These are phyloP conservation scores for Peronospora farinosa DNA, from an alignment of 352 stramenopile genomes.

Conservation along the genomic window DNA sequence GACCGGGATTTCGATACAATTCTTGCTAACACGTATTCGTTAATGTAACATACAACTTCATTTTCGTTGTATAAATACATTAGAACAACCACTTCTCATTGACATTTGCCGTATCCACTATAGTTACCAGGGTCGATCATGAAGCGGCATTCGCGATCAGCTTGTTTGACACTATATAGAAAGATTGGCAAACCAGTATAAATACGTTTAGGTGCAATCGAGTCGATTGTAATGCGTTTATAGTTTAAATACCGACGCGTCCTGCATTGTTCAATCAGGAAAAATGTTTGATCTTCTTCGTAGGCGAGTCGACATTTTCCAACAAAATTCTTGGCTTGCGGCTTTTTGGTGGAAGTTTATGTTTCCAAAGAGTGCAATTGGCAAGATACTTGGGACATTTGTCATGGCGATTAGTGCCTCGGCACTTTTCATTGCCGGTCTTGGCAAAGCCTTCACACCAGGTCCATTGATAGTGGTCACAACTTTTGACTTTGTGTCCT, in stretches of 20 bases:
- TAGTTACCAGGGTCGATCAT: no score
- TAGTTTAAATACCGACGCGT: neutral
- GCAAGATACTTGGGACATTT: conserved; percentile 84
- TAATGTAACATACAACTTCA: no score
- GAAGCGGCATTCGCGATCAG: no score
- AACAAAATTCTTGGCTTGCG: conserved; percentile 59
- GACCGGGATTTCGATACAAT: conserved; percentile 16
- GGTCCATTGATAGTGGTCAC: conserved; percentile 83
- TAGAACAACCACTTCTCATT: no score
- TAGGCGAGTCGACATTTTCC: conserved; percentile 74
- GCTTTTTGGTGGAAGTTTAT: conserved; percentile 81
- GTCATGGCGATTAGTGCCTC: conserved; percentile 77
- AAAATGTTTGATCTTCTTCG: conserved; percentile 82
- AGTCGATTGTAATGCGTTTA: no score
- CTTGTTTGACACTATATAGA: no score
- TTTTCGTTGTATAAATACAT: no score
- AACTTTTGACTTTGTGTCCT: conserved; percentile 77
- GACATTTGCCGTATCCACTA: no score
- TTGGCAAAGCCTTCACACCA: conserved; percentile 84
- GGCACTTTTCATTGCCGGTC: conserved; percentile 79
- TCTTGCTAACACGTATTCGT: no score
- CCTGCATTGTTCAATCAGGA: conserved; percentile 20
- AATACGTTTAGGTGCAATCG: no score
- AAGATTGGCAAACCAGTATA: no score
- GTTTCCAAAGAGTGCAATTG: conserved; percentile 84